Base-by-base conservation (phyloP, 371 early-diverging fungal genomes). In the Saksenaea oblongispora region DNA sequence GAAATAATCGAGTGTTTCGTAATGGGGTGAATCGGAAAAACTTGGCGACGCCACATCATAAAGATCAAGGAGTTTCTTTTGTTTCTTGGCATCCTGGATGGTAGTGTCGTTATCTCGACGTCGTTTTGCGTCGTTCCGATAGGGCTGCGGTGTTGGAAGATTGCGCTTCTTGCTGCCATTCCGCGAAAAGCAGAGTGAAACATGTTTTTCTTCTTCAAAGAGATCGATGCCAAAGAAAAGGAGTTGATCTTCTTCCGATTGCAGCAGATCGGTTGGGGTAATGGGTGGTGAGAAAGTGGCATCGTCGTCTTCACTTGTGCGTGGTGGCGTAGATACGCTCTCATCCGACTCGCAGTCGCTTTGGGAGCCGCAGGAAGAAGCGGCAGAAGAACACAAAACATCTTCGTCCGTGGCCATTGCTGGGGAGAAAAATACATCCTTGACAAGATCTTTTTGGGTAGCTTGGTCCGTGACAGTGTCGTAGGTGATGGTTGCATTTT, bases 401-500 rank as follows among this genome's bases (percentile, higher is more conserved):
- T 69, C 60, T 7, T 58, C 59, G 27, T 11, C 65, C 2, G 64
- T 60, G 18, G 34, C 55, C 70, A 79, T 72, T 2, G 80, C 75
- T 24, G 76, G 80, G 4, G 80, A 80, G 27, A 80, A 76, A 31
- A 80, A 80, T 3, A 80, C 80, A 27, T 80, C 80, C 61, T 80
- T 80, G 42, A 80, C 80, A 5, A 79, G 58, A 39, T 80, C 80
- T 28, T 70, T 71, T 61, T 75, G 79, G 17, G 60, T 37, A 26
- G 62, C 44, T 15, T 67, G 67, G 10, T 72, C 67, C 7, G 64
- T 54, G 9, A 69, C 69, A 22, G 39, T 66, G 58, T 79, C 79
- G 69, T 74, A 82, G 17, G 74, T 73, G 54, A 82, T 82, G 4
- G 79, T 82, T 11, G 77, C 75, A 56, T 82, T 82, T 55, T 79